Conservation (phyloP, 1,284 basidiomycete genomes). For the Fistulinella cinereoalba region DNA sequence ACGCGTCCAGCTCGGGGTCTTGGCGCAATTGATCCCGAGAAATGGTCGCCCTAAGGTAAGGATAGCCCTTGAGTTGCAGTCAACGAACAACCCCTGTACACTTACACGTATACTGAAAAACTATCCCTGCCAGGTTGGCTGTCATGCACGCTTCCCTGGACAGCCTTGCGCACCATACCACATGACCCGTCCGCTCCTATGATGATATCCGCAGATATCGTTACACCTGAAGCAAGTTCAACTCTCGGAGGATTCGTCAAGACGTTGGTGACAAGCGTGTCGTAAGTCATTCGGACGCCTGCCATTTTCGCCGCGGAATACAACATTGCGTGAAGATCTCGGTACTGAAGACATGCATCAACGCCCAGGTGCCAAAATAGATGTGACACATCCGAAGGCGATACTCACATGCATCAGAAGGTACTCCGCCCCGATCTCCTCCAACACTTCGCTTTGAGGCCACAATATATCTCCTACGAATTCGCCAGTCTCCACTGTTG, state of each 20-base stretch:
- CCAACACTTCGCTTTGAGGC: slow-evolving; percentile 44
- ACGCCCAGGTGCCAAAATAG: background rate
- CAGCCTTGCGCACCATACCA: slow-evolving; percentile 16
- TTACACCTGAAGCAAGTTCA: slow-evolving; percentile 30
- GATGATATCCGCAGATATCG: slow-evolving; percentile 33
- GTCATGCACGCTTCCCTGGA: slow-evolving; percentile 15
- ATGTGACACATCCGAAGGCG: slow-evolving; percentile 4
- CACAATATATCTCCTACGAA: slow-evolving; percentile 44
- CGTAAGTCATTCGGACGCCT: slow-evolving; percentile 38
- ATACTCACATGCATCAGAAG: slow-evolving; percentile 42
- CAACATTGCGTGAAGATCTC: slow-evolving; percentile 42
- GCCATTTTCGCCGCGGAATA: slow-evolving; percentile 38
- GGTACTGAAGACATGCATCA: slow-evolving; percentile 34
- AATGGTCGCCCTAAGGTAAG: slow-evolving; percentile 34
- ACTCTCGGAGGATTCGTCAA: slow-evolving; percentile 28
- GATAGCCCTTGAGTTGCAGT: slow-evolving; percentile 2
- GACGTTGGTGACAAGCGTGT: slow-evolving; percentile 35
- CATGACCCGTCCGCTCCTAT: slow-evolving; percentile 38
- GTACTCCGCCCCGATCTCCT: slow-evolving; percentile 49
- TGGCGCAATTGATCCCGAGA: slow-evolving; percentile 33
- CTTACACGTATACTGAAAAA: slow-evolving; percentile 21
- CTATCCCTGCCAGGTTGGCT: slow-evolving; percentile 30
- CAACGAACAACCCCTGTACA: background rate
- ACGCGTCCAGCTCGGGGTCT: slow-evolving; percentile 31
- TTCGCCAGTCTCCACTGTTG: slow-evolving; percentile 42